These are phyloP conservation scores for Ustilago tritici DNA, from an alignment of 1,284 basidiomycete genomes.

Conservation along the genomic window DNA sequence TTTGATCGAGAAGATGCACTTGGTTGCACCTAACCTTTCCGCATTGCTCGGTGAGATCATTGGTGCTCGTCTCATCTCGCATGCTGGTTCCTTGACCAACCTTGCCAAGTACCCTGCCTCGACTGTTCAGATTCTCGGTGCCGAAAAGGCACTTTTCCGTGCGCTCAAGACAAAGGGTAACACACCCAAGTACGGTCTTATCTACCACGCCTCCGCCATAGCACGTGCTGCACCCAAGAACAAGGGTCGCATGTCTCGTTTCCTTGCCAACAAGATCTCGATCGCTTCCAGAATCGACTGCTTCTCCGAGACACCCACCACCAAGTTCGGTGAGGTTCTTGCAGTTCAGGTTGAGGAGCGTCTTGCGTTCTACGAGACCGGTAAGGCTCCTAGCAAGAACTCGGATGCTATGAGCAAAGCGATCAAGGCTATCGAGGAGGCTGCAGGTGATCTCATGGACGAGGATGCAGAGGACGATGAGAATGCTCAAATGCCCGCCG, in stretches of 20 bases:
- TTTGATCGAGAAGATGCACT: constrained; percentile 96
- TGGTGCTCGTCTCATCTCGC: constrained; percentile 92
- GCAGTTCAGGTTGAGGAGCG: constrained; percentile 95
- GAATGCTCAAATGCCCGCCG: constrained; percentile 72
- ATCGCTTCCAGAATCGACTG: constrained; percentile 98
- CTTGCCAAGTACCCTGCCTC: constrained; percentile 98
- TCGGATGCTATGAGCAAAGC: constrained; percentile 80
- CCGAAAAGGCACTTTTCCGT: constrained; percentile 97
- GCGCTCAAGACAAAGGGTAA: constrained; percentile 99
- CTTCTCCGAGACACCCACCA: constrained; percentile 85
- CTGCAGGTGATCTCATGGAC: constrained; percentile 78
- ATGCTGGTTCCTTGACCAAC: constrained; percentile 96
- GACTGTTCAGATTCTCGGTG: constrained; percentile 97
- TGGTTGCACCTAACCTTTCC: constrained; percentile 90
- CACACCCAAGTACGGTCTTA: constrained; percentile 83
- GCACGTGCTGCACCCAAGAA: constrained; percentile 93
- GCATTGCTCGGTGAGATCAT: constrained; percentile 95
- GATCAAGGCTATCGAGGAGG: constrained; percentile 80
- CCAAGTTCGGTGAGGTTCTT: constrained; percentile 95
- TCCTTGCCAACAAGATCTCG: constrained; percentile 96
- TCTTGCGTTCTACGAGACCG: constrained; percentile 86
- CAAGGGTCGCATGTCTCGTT: constrained; percentile 86
- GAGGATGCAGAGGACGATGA: constrained; percentile 76
- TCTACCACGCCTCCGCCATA: constrained; percentile 79
- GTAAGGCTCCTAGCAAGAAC: constrained; percentile 67